A percentile compares a stretch with the other conserved stretches of the same genome.
phyloP scores from a whole-genome alignment of 208 protist genomes.

The Crithidia sp. region DNA sequence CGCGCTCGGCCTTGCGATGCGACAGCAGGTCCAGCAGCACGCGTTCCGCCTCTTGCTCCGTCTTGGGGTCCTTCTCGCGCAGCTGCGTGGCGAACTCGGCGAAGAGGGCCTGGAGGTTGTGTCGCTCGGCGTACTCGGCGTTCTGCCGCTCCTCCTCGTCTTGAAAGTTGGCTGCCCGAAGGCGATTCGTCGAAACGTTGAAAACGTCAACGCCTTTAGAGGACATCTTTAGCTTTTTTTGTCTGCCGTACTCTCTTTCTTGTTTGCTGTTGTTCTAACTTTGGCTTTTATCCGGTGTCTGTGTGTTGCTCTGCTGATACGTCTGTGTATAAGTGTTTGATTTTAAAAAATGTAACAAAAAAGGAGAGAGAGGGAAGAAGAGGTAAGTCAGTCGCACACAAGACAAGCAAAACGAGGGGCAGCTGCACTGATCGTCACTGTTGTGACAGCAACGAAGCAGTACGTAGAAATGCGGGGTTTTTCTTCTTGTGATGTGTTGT shows the following conservation, averaged over 20 bases:
- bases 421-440: no score
- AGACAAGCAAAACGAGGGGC: no score
- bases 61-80: constrained; percentile 76
- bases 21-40: constrained; percentile 79
- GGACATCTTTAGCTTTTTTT: constrained; percentile 23
- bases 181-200: constrained; percentile 63
- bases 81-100: constrained; percentile 77
- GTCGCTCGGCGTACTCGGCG: constrained; percentile 75
- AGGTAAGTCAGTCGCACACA: no score
- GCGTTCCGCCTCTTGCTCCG: constrained; percentile 76
- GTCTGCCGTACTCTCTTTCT: no score
- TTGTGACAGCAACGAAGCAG: no score
- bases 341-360: no score
- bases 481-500: no score
- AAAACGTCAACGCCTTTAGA: constrained; percentile 60
- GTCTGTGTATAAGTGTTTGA: no score
- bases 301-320: no score
- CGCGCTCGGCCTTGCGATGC: constrained; percentile 76
- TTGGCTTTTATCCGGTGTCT: not conserved
- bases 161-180: constrained; percentile 64
- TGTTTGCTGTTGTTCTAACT: not conserved
- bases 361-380: no score
- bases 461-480: no score
- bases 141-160: constrained; percentile 78
- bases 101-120: constrained; percentile 81